phyloP scores from a whole-genome alignment of 2,329 filamentous ascomycete genomes.

The Fusarium anguioides region DNA sequence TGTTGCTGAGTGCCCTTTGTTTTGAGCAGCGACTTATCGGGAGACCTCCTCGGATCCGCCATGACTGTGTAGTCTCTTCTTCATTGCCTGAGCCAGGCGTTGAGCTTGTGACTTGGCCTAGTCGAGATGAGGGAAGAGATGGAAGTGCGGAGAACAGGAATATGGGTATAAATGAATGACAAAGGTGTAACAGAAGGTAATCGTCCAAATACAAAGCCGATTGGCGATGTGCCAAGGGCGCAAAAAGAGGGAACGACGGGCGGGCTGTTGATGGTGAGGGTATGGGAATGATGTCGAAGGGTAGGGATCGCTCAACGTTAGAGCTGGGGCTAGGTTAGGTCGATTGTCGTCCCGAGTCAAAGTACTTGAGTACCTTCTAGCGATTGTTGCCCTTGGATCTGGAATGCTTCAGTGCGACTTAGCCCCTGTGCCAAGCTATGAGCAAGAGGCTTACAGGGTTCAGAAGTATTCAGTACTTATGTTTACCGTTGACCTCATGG shows the following conservation, averaged over 20 bases:
- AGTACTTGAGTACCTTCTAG: conserved; percentile 29
- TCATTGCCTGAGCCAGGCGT: conserved; percentile 47
- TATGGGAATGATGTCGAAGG: conserved; percentile 29
- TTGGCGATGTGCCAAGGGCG: conserved; percentile 25
- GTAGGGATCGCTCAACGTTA: conserved; percentile 32
- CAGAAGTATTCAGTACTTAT: conserved; percentile 6
- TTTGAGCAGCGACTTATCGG: conserved; percentile 51
- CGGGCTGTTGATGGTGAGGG: conserved; percentile 15
- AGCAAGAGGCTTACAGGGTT: background rate
- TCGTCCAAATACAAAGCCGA: conserved; percentile 8
- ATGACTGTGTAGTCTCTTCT: conserved; percentile 50
- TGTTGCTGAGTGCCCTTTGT: conserved; percentile 60
- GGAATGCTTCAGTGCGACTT: background rate
- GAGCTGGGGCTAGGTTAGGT: conserved; percentile 16
- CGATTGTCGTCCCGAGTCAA: background rate
- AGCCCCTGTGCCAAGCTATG: conserved; percentile 7
- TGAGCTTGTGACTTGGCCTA: conserved; percentile 15
- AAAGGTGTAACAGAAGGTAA: background rate
- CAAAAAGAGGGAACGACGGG: conserved; percentile 17
- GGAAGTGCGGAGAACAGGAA: background rate
- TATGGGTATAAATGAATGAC: background rate
- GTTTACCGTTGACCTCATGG: conserved; percentile 14
- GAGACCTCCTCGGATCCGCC: conserved; percentile 55
- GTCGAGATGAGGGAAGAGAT: conserved; percentile 18
- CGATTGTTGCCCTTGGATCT: background rate